Conservation (phyloP, 2,329 filamentous ascomycete species). For the Aspergillus spinulosporus region DNA sequence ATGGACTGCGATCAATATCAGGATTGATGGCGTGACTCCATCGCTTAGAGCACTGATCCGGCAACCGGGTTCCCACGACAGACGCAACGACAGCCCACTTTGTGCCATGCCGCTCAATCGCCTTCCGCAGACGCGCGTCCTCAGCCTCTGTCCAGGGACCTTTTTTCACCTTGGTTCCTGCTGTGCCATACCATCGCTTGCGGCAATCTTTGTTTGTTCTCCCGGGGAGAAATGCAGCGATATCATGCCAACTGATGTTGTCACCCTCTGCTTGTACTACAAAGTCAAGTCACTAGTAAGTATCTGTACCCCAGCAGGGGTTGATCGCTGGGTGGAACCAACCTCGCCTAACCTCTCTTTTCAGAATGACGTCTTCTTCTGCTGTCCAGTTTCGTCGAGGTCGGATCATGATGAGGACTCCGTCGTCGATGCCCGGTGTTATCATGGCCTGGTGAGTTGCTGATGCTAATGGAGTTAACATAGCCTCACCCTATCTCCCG, state of each 20-base stretch:
- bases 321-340: not conserved
- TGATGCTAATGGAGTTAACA: not conserved
- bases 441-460: not conserved
- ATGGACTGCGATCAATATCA: conserved; percentile 8
- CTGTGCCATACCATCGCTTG: conserved; percentile 15
- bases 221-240: conserved; percentile 12
- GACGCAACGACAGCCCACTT: conserved; percentile 17
- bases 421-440: not conserved
- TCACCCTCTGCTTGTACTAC: conserved; percentile 6
- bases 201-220: conserved; percentile 16
- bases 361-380: conserved; percentile 1
- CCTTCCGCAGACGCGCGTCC: conserved; percentile 12
- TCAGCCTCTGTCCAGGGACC: conserved; percentile 16
- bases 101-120: conserved; percentile 12
- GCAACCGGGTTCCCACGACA: conserved; percentile 10
- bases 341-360: conserved; percentile 3
- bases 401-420: conserved; percentile 1
- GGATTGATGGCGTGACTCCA: conserved; percentile 13
- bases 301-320: not conserved
- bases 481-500: not conserved
- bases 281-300: not conserved
- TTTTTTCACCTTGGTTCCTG: conserved; percentile 9
- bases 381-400: conserved; percentile 5
- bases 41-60: conserved; percentile 12
- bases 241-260: conserved; percentile 13